These are phyloP conservation scores for Coffea eugenioides DNA, from an alignment of 257 asterid genomes.

Conservation along the genomic window DNA sequence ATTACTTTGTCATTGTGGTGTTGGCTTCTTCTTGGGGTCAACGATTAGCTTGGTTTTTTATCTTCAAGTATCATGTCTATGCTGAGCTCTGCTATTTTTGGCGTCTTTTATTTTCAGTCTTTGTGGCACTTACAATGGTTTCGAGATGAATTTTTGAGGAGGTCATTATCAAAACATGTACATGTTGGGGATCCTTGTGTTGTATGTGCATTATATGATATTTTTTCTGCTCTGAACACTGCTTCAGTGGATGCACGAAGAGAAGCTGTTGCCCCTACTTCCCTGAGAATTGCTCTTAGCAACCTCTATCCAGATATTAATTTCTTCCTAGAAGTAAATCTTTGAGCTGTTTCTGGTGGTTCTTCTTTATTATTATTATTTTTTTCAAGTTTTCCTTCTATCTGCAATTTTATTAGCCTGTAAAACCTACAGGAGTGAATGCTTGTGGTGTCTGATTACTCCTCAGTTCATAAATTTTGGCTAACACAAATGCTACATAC, in stretches of 20 bases:
- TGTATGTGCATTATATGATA: slow-evolving; percentile 72
- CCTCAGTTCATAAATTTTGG: slow-evolving; percentile 9
- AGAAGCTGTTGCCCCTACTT: slow-evolving; percentile 83
- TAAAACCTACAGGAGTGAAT: not conserved
- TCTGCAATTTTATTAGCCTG: not conserved
- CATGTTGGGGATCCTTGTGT: slow-evolving; percentile 98
- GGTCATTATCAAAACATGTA: slow-evolving; percentile 64
- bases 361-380: too few species aligned
- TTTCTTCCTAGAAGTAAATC: slow-evolving; percentile 89
- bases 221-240: slow-evolving; percentile 68
- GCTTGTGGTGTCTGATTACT: not conserved
- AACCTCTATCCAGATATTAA: slow-evolving; percentile 84
- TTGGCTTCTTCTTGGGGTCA: not conserved
- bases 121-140: slow-evolving; percentile 86
- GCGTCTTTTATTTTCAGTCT: slow-evolving; percentile 46
- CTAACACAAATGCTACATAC: slow-evolving; percentile 32
- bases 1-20: slow-evolving; percentile 10
- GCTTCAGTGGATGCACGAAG: slow-evolving; percentile 50
- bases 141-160: slow-evolving; percentile 76
- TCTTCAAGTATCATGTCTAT: slow-evolving; percentile 22
- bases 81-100: not conserved
- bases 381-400: not conserved
- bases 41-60: not conserved
- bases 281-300: slow-evolving; percentile 88
- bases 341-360: slow-evolving; percentile 3